phyloP scores from a whole-genome alignment of 2,329 filamentous ascomycete genomes.

The Phyllosticta citribraziliensis region DNA sequence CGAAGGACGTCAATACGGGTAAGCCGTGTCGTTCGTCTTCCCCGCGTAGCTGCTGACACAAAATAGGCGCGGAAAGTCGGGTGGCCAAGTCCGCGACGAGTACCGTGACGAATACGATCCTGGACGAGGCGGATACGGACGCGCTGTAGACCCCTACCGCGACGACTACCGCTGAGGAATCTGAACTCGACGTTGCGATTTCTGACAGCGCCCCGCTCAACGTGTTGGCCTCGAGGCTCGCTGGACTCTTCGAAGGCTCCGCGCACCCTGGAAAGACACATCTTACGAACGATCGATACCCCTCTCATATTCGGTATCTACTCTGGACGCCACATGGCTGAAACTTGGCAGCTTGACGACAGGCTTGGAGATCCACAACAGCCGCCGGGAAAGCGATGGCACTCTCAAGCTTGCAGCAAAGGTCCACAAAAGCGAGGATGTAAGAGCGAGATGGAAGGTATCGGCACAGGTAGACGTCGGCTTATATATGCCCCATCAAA shows the following conservation, averaged over 20 bases:
- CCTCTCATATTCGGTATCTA: not conserved
- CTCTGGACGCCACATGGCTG: not conserved
- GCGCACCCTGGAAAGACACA: not conserved
- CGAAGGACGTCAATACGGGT: constrained; percentile 90
- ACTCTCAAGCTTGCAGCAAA: not conserved
- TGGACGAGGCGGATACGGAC: constrained; percentile 78
- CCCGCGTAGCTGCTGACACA: constrained; percentile 12
- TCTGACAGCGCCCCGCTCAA: not conserved
- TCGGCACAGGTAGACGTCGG: not conserved
- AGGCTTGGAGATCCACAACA: not conserved
- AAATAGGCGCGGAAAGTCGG: constrained; percentile 70
- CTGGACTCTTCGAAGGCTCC: not conserved
- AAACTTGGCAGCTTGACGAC: not conserved
- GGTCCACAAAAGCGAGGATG: not conserved
- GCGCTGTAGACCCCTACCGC: constrained; percentile 47
- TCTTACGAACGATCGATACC: not conserved
- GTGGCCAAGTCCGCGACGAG: constrained; percentile 93
- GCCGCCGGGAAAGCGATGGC: not conserved
- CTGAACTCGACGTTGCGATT: not conserved
- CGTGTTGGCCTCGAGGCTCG: not conserved
- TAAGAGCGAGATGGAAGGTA: not conserved
- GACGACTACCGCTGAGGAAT: constrained; percentile 9
- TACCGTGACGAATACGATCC: constrained; percentile 97
- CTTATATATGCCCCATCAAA: not conserved
- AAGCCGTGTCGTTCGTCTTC: constrained; percentile 17